Conservation (phyloP, 2,329 filamentous ascomycete genomes). For the Nemania sp. region DNA sequence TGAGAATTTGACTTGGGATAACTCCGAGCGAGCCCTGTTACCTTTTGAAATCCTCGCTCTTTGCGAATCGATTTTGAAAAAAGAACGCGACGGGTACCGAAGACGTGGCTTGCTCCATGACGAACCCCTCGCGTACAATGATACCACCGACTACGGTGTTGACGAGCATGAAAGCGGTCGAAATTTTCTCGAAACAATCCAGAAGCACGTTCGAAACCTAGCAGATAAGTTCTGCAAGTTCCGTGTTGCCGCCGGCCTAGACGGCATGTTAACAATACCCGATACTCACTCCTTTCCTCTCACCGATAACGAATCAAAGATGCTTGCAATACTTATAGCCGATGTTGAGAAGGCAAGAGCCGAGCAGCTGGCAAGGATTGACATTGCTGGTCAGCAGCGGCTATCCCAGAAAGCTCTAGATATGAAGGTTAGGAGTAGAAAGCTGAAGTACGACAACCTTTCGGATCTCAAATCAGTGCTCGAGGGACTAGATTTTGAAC, state of each 20-base stretch:
- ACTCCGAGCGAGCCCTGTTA: slow-evolving; percentile 71
- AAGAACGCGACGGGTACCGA: slow-evolving; percentile 67
- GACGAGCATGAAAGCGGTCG: slow-evolving; percentile 83
- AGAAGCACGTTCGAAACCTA: slow-evolving; percentile 67
- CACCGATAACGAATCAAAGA: slow-evolving; percentile 12
- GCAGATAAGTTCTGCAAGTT: slow-evolving; percentile 63
- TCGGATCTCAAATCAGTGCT: slow-evolving; percentile 20
- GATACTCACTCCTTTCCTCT: slow-evolving; percentile 9
- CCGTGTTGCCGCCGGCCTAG: slow-evolving; percentile 56
- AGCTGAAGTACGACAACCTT: slow-evolving; percentile 19
- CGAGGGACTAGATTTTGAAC: slow-evolving; percentile 25
- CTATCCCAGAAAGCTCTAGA: not conserved
- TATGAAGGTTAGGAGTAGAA: not conserved
- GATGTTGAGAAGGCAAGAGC: slow-evolving; percentile 19
- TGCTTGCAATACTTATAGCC: slow-evolving; percentile 14
- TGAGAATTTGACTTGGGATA: slow-evolving; percentile 76
- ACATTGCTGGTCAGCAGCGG: not conserved
- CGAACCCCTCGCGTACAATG: slow-evolving; percentile 68
- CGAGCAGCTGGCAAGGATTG: slow-evolving; percentile 15
- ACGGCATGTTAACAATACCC: slow-evolving; percentile 40
- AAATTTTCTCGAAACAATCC: slow-evolving; percentile 78
- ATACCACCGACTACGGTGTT: slow-evolving; percentile 67
- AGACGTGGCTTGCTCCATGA: slow-evolving; percentile 64
- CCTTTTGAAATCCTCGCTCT: slow-evolving; percentile 73
- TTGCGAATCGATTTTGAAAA: slow-evolving; percentile 68